Conservation (phyloP, 768 basidiomycete genomes). For the Steccherinum ochraceum region DNA sequence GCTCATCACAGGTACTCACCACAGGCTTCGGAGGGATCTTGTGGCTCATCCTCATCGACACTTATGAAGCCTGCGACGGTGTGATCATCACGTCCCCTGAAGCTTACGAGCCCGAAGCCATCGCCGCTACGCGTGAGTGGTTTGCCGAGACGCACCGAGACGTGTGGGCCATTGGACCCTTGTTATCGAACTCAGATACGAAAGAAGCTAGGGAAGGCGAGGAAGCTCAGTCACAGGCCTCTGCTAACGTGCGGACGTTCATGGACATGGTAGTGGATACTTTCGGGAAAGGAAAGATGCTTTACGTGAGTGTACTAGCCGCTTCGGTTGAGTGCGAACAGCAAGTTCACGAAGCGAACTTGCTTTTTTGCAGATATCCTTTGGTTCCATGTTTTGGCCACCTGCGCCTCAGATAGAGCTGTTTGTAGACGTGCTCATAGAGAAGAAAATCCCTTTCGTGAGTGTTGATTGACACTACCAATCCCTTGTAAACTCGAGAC, state of each 20-base stretch:
- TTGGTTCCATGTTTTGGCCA: constrained; percentile 20
- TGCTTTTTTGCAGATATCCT: constrained; percentile 13
- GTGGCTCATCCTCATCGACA: background rate
- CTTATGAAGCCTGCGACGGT: constrained; percentile 12
- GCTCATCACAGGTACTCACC: background rate
- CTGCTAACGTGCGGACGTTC: constrained; percentile 9
- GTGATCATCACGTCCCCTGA: constrained; percentile 9
- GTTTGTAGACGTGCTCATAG: constrained; percentile 18
- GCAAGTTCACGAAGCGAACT: background rate
- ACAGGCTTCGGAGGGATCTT: background rate
- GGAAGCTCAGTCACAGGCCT: constrained; percentile 6
- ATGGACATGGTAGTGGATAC: constrained; percentile 9
- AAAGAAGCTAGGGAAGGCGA: constrained; percentile 3
- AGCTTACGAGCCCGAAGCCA: constrained; percentile 12
- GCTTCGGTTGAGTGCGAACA: background rate
- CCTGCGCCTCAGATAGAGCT: constrained; percentile 17
- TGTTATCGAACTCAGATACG: constrained; percentile 4
- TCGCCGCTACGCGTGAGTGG: constrained; percentile 9
- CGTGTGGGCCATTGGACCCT: constrained; percentile 12
- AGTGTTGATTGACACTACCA: background rate
- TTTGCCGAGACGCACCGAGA: constrained; percentile 10
- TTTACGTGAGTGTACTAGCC: constrained; percentile 15
- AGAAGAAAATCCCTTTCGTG: constrained; percentile 18
- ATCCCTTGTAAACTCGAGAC: background rate
- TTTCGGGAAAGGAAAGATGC: constrained; percentile 12